phyloP scores from a whole-genome alignment of 352 stramenopile genomes.

The Phytopythium cucurbitacearum region DNA sequence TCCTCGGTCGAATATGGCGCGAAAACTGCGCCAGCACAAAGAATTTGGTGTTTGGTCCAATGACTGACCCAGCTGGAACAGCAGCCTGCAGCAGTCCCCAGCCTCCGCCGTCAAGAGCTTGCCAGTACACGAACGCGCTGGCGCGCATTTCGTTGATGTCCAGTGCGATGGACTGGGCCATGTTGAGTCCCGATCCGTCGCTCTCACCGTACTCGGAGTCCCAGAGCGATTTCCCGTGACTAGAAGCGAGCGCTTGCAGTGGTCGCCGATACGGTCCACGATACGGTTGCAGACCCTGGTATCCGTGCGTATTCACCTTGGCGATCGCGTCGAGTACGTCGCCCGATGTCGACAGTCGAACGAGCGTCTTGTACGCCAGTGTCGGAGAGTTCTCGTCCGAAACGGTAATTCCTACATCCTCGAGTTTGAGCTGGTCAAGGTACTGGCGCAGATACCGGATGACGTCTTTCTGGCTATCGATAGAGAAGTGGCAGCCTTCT shows the following conservation, averaged over 20 bases:
- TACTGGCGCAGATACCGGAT: slow-evolving; percentile 34
- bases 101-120: slow-evolving; percentile 42
- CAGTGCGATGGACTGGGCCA: slow-evolving; percentile 43
- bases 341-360: slow-evolving; percentile 12
- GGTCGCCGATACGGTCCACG: slow-evolving; percentile 27
- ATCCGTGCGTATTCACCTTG: slow-evolving; percentile 62
- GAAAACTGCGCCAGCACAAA: slow-evolving; percentile 56
- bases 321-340: slow-evolving; percentile 24
- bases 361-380: slow-evolving; percentile 29
- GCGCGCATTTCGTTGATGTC: slow-evolving; percentile 60
- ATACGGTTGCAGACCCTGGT: slow-evolving; percentile 35
- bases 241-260: slow-evolving; percentile 23
- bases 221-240: slow-evolving; percentile 38
- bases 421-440: slow-evolving; percentile 22
- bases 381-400: slow-evolving; percentile 56
- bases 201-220: slow-evolving; percentile 59
- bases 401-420: slow-evolving; percentile 25
- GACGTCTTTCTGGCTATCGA: slow-evolving; percentile 34
- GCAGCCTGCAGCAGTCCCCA: slow-evolving; percentile 51
- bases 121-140: slow-evolving; percentile 64
- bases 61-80: slow-evolving; percentile 30
- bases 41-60: slow-evolving; percentile 40
- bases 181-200: slow-evolving; percentile 34
- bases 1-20: slow-evolving; percentile 54
- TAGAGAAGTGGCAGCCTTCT: slow-evolving; percentile 48